Percentiles rank a stretch among this genome's conserved stretches.
phyloP scores from a whole-genome alignment of 768 basidiomycete species.

The Pleurotus platypus region DNA sequence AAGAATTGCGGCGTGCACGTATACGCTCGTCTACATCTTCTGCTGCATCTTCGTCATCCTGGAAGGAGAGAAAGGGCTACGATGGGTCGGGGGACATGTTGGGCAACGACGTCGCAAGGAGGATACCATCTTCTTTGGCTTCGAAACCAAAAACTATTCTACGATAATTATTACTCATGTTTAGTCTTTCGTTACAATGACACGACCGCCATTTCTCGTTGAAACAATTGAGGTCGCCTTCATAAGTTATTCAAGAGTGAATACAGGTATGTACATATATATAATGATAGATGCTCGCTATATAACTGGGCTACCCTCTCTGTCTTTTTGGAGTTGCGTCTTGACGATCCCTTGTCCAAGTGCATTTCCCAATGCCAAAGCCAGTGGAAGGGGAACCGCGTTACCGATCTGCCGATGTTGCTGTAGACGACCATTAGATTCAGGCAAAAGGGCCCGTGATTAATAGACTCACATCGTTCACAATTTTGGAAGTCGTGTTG shows the following conservation, averaged over 20 bases:
- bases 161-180: slow-evolving; percentile 15
- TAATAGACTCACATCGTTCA: slow-evolving; percentile 47
- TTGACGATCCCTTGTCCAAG: slow-evolving; percentile 41
- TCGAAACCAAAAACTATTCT: slow-evolving; percentile 24
- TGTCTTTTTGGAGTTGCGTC: slow-evolving; percentile 39
- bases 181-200: background rate
- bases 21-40: slow-evolving; percentile 20
- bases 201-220: too few species aligned
- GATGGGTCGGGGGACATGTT: slow-evolving; percentile 11
- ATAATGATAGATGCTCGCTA: background rate
- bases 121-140: slow-evolving; percentile 14
- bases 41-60: background rate
- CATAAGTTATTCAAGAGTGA: too few species aligned
- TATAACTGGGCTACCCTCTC: slow-evolving; percentile 38
- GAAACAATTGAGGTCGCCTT: too few species aligned
- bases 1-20: slow-evolving; percentile 68
- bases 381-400: slow-evolving; percentile 72
- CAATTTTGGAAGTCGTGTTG: slow-evolving; percentile 24
- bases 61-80: slow-evolving; percentile 8
- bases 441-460: background rate
- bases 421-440: slow-evolving; percentile 28
- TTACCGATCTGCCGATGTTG: slow-evolving; percentile 79
- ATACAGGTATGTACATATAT: too few species aligned
- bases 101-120: slow-evolving; percentile 10
- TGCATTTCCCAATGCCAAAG: slow-evolving; percentile 55